Percentiles rank a stretch among this genome's conserved stretches.
These are phyloP conservation scores for Pseudomonodictys pantanalensis DNA, from an alignment of 495 filamentous ascomycete genomes.

Conservation along the genomic window DNA sequence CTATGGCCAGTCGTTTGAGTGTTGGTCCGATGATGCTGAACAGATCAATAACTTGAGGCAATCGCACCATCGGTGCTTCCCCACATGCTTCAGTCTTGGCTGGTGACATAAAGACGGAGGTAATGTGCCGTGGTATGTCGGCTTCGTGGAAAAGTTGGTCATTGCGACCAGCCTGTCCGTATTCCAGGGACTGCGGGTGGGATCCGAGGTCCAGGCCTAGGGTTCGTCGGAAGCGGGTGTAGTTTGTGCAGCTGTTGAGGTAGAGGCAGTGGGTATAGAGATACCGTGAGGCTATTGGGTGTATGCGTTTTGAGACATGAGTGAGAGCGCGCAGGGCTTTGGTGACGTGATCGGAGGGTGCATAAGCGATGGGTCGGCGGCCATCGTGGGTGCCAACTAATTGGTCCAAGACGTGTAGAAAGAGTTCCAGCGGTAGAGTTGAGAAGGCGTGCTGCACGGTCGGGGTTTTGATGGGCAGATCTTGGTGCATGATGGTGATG, in stretches of 20 bases:
- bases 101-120: constrained; percentile 15
- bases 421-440: constrained; percentile 20
- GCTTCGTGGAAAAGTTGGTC: constrained; percentile 11
- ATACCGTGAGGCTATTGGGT: constrained; percentile 11
- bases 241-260: constrained; percentile 9
- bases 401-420: constrained; percentile 25
- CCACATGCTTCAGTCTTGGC: not conserved
- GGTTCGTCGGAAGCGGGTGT: constrained; percentile 13
- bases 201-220: constrained; percentile 1
- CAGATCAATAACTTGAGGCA: constrained; percentile 15
- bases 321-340: constrained; percentile 21
- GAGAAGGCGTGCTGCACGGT: not conserved
- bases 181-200: constrained; percentile 13
- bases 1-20: constrained; percentile 12
- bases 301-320: constrained; percentile 4
- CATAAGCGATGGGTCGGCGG: constrained; percentile 7
- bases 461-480: not conserved
- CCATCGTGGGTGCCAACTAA: constrained; percentile 12
- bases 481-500: not conserved
- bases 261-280: constrained; percentile 27
- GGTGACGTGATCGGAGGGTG: constrained; percentile 17
- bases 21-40: constrained; percentile 5
- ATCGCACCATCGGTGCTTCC: constrained; percentile 7
- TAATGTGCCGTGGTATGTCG: constrained; percentile 3
- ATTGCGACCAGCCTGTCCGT: constrained; percentile 7